Evolutionary conservation across 1,284 basidiomycete genomes (phyloP).

Genomic region (Takashimella tepidaria): DNA sequence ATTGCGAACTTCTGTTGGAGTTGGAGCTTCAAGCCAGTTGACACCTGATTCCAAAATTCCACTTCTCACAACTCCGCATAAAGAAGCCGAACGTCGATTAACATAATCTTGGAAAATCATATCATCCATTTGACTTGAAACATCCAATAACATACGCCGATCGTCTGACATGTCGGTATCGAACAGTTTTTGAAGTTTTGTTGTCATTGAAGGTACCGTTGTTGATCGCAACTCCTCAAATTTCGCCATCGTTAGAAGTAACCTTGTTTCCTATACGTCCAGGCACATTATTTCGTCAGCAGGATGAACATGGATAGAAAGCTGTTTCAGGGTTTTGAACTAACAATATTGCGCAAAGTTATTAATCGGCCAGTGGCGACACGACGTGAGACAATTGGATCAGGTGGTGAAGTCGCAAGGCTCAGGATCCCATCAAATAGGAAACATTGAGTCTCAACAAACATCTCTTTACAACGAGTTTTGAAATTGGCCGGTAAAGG

Average conservation of each 20-base stretch:
- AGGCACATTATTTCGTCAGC: background rate
- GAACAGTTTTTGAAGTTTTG: slow-evolving; percentile 72
- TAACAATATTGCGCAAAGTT: slow-evolving; percentile 22
- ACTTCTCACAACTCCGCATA: slow-evolving; percentile 64
- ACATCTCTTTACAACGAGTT: slow-evolving; percentile 74
- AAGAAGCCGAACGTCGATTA: slow-evolving; percentile 64
- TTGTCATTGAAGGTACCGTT: slow-evolving; percentile 73
- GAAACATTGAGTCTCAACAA: slow-evolving; percentile 81
- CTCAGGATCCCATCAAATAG: slow-evolving; percentile 84
- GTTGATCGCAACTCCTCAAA: slow-evolving; percentile 67
- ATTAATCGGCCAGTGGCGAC: slow-evolving; percentile 55
- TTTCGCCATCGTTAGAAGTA: slow-evolving; percentile 86
- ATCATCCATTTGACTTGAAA: slow-evolving; percentile 76
- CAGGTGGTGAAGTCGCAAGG: slow-evolving; percentile 53
- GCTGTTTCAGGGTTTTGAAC: slow-evolving; percentile 6
- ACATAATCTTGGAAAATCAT: slow-evolving; percentile 82
- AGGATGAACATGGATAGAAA: background rate
- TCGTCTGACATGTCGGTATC: slow-evolving; percentile 72
- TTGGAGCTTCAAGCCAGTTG: slow-evolving; percentile 86
- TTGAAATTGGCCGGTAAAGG: slow-evolving; percentile 40
- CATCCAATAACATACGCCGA: slow-evolving; percentile 66
- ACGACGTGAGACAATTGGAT: background rate
- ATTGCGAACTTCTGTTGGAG: slow-evolving; percentile 85
- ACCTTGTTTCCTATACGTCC: slow-evolving; percentile 65
- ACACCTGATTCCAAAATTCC: slow-evolving; percentile 75